Evolutionary conservation across 2,329 filamentous ascomycete species (phyloP), one percentile per base, ranked within the genome.

Genomic region (Penicillium hordei): DNA sequence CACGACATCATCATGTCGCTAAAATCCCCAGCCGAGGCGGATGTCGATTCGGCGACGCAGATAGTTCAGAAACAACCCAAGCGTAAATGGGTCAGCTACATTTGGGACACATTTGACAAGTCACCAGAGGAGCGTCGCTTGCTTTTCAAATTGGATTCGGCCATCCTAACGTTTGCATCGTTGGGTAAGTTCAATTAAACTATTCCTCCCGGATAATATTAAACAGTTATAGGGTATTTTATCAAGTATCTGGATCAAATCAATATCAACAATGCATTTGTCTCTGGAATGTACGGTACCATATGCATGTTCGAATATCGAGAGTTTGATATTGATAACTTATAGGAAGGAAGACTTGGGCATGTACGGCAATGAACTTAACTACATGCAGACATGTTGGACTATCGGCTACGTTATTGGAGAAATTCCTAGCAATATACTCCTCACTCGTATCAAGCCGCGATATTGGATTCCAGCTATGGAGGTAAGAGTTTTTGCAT

Each of bases 351-450:
- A 83, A 62, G 82, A 85, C 52, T 70, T 85, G 0, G 66, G 72
- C 2, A 69, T 86, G 21, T 78, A 81, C 45, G 76, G 78, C 1
- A 85, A 86, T 60, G 73, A 86, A 55, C 73, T 85, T 33, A 84
- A 85, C 52, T 81, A 80, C 52, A 80, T 82, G 72, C 76, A 83
- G 50, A 80, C 83, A 0, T 80, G 78, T 29, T 88, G 84, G 77
- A 86, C 82, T 0, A 78, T 83, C 0, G 85, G 85, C 9, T 88
- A 88, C 61, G 81, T 84, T 0, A 75, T 87, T 48, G 80, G 79
- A 3, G 73, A 82, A 55, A 75, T 83, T 13, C 80, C 80, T 1
- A 79, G 75, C 45, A 83, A 83, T 57, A 73, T 84, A 10, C 71
- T 83, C 7, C 69, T 84, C 5, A 83, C 80, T 1, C 74, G 76